Conservation (phyloP, 306 rosid genomes). For the Sechiopsis laciniata region DNA sequence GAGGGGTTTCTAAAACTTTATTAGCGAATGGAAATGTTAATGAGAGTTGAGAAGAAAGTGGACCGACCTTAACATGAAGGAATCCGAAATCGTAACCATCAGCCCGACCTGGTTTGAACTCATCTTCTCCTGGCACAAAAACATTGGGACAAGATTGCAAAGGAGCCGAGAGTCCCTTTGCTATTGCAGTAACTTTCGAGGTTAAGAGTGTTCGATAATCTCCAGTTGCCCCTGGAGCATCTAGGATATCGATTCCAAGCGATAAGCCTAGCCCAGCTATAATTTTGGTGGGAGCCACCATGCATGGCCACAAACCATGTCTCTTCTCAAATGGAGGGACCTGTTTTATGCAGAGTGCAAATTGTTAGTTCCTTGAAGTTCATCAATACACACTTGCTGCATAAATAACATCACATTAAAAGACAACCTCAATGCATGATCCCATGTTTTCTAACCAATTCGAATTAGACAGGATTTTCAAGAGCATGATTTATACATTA, state of each 20-base stretch:
- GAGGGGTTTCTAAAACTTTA: background rate
- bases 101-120: conserved; percentile 62
- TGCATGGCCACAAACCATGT: conserved; percentile 80
- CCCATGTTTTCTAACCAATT: background rate
- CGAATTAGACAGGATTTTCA: background rate
- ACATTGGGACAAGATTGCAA: conserved; percentile 54
- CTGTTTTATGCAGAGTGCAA: conserved; percentile 31
- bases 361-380: background rate
- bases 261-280: conserved; percentile 94
- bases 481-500: background rate
- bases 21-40: background rate
- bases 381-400: background rate
- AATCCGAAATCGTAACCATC: conserved; percentile 97
- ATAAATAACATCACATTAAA: background rate
- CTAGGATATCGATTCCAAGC: conserved; percentile 87
- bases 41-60: conserved; percentile 12
- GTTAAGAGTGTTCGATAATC: conserved; percentile 86
- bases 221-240: conserved; percentile 96
- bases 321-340: conserved; percentile 70
- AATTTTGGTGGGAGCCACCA: conserved; percentile 98
- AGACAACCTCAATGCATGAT: background rate
- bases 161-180: conserved; percentile 85
- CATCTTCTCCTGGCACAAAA: conserved; percentile 87
- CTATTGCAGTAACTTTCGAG: conserved; percentile 77
- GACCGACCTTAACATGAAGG: conserved; percentile 83